phyloP scores from a whole-genome alignment of 805 yeast species.

The Lachancea meyersii region DNA sequence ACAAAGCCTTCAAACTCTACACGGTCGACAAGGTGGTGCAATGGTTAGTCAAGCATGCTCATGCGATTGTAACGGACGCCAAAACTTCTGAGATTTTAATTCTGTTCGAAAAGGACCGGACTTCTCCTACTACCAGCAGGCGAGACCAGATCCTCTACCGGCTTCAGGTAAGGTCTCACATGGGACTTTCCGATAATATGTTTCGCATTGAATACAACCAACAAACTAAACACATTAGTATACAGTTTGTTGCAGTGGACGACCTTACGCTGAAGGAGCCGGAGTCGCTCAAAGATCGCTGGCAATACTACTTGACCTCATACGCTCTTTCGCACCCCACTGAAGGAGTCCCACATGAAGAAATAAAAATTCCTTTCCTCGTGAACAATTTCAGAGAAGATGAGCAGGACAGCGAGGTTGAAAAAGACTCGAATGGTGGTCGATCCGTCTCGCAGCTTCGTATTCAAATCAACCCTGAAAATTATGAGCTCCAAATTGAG shows the following conservation, averaged over 20 bases:
- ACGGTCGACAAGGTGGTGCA: slow-evolving; percentile 91
- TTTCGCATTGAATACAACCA: slow-evolving; percentile 76
- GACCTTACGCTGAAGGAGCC: slow-evolving; percentile 78
- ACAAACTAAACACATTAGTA: slow-evolving; percentile 44
- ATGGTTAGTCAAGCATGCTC: slow-evolving; percentile 77
- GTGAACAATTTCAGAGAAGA: slow-evolving; percentile 52
- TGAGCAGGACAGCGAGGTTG: slow-evolving; percentile 37
- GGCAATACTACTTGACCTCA: slow-evolving; percentile 91
- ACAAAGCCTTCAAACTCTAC: slow-evolving; percentile 86
- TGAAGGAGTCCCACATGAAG: slow-evolving; percentile 81
- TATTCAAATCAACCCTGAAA: slow-evolving; percentile 71
- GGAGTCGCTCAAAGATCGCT: slow-evolving; percentile 65
- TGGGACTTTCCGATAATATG: slow-evolving; percentile 87
- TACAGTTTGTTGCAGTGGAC: slow-evolving; percentile 81
- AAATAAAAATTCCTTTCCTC: slow-evolving; percentile 73
- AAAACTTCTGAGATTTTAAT: slow-evolving; percentile 75
- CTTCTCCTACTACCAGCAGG: slow-evolving; percentile 57
- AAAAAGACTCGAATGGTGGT: slow-evolving; percentile 43
- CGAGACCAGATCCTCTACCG: slow-evolving; percentile 87
- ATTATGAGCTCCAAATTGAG: slow-evolving; percentile 78
- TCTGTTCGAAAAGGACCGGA: slow-evolving; percentile 77
- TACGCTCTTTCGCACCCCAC: slow-evolving; percentile 95
- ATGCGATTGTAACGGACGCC: slow-evolving; percentile 69
- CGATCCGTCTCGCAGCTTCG: slow-evolving; percentile 61
- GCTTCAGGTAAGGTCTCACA: slow-evolving; percentile 73